phyloP scores from a whole-genome alignment of 495 filamentous ascomycete genomes.

The Penicillium psychrofluorescens region DNA sequence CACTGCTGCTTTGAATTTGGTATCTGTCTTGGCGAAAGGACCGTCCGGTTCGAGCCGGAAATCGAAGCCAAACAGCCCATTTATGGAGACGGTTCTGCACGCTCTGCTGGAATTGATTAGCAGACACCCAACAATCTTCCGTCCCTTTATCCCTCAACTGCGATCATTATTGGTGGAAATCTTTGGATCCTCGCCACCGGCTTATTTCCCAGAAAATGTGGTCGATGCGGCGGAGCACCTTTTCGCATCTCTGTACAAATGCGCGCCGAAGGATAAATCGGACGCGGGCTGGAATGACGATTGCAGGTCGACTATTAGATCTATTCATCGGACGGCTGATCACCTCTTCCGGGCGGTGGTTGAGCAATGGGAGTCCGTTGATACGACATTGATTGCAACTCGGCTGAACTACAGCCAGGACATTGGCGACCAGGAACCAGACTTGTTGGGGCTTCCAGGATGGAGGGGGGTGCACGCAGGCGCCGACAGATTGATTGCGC shows the following conservation, averaged over 20 bases:
- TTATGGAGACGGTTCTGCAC: conserved; percentile 56
- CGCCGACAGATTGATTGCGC: conserved; percentile 54
- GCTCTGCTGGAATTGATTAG: conserved; percentile 63
- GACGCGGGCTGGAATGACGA: conserved; percentile 66
- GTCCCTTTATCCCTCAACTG: conserved; percentile 64
- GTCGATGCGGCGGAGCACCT: conserved; percentile 50
- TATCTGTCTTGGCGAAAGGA: conserved; percentile 35
- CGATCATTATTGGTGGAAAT: conserved; percentile 48
- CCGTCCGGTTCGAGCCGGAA: conserved; percentile 35
- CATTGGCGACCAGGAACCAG: conserved; percentile 26
- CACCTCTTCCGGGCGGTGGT: conserved; percentile 66
- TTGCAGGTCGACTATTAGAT: conserved; percentile 48
- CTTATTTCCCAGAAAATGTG: conserved; percentile 39
- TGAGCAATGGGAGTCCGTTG: conserved; percentile 69
- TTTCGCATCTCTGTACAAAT: conserved; percentile 62
- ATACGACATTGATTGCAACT: conserved; percentile 15
- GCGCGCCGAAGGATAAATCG: conserved; percentile 65
- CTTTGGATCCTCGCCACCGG: conserved; percentile 21
- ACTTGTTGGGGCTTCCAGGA: conserved; percentile 46
- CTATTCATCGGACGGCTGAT: conserved; percentile 61
- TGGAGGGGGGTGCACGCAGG: conserved; percentile 72
- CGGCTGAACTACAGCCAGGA: conserved; percentile 29
- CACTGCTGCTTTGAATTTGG: conserved; percentile 60
- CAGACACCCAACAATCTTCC: conserved; percentile 70
- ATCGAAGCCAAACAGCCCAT: conserved; percentile 32